These are phyloP conservation scores for Aquanectria penicillioides DNA, from an alignment of 2,329 filamentous ascomycete species.

Conservation along the genomic window DNA sequence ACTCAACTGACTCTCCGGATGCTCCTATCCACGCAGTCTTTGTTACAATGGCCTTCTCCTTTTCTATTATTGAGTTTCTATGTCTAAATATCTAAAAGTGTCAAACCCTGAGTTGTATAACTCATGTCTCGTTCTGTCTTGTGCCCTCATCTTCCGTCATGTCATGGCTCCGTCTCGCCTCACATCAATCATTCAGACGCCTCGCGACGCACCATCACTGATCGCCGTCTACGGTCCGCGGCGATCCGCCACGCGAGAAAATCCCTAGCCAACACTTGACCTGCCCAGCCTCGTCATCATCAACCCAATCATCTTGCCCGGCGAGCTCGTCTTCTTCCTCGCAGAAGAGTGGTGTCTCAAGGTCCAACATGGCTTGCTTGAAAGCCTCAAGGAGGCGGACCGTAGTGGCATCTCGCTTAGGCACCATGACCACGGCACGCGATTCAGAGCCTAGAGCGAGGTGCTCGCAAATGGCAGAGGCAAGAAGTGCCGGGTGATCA, in stretches of 20 bases:
- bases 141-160: not conserved
- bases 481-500: slow-evolving; percentile 80
- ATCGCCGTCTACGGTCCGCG: slow-evolving; percentile 21
- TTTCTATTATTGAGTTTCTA: slow-evolving; percentile 1
- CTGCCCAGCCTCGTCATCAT: slow-evolving; percentile 55
- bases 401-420: slow-evolving; percentile 76
- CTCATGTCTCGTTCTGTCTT: slow-evolving; percentile 2
- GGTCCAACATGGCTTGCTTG: slow-evolving; percentile 65
- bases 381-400: slow-evolving; percentile 71
- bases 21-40: no score
- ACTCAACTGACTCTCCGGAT: no score
- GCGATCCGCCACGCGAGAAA: slow-evolving; percentile 54
- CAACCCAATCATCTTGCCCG: slow-evolving; percentile 80
- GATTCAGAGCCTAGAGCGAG: slow-evolving; percentile 66
- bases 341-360: slow-evolving; percentile 58
- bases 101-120: not conserved
- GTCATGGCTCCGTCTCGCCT: not conserved
- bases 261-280: slow-evolving; percentile 78
- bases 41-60: no score
- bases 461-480: slow-evolving; percentile 74
- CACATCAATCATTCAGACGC: not conserved
- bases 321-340: slow-evolving; percentile 70
- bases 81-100: slow-evolving; percentile 13
- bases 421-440: slow-evolving; percentile 82
- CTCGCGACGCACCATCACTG: slow-evolving; percentile 19